Conservation (phyloP, 2,329 filamentous ascomycete genomes). For the Beauveria sp. region DNA sequence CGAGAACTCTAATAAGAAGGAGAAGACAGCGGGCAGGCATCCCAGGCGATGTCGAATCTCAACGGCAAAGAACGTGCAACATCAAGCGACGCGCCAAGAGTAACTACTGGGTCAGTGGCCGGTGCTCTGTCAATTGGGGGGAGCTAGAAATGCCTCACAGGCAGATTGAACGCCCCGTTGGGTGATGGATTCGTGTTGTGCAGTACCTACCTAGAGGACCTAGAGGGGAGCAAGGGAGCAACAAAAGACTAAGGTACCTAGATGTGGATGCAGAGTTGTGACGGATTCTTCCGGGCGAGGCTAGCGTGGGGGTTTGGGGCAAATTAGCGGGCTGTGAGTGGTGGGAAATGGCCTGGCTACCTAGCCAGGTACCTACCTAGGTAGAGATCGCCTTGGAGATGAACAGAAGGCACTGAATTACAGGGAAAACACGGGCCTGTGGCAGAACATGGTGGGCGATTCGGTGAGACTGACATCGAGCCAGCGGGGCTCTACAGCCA, state of each 20-base stretch:
- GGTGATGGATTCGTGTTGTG: not conserved
- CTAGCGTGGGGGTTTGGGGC: not conserved
- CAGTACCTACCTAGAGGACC: not conserved
- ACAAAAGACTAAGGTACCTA: not conserved
- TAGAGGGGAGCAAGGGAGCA: not conserved
- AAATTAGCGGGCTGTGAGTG: not conserved
- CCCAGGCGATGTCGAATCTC: not conserved
- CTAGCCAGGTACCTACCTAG: too few species aligned
- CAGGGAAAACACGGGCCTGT: too few species aligned
- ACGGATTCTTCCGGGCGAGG: not conserved
- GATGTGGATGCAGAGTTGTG: not conserved
- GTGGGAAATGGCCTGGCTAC: not conserved
- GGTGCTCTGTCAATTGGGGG: not conserved
- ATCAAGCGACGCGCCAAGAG: too few species aligned
- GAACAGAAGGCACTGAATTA: too few species aligned
- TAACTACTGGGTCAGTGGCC: not conserved
- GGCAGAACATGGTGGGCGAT: too few species aligned
- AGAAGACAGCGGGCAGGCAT: too few species aligned
- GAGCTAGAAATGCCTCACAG: conserved; percentile 1
- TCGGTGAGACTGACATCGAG: too few species aligned
- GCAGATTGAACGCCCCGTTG: not conserved
- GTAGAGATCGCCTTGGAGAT: too few species aligned
- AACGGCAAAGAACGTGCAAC: not conserved
- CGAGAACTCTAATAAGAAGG: too few species aligned
- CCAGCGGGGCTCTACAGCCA: too few species aligned